Evolutionary conservation across 1,139 yeast species (phyloP), one percentile per base, ranked within the genome.

Genomic region (Pichia kudriavzevii): DNA sequence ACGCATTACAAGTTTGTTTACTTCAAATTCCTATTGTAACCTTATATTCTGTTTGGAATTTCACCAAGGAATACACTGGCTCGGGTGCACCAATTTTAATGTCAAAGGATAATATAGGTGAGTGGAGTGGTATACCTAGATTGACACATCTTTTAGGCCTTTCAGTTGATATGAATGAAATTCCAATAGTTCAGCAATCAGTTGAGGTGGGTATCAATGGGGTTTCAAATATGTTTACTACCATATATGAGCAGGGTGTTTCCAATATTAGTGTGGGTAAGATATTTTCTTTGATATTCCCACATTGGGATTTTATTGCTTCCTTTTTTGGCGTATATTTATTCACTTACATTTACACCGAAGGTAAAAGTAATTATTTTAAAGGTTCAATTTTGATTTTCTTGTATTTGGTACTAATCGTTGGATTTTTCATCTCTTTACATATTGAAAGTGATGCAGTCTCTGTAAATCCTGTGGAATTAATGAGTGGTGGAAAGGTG

Each of bases 341-440:
- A 56, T 88, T 87, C 64, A 83, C 95, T 0, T 91, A 93, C 58
- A 75, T 91, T 41, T 93, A 93, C 56, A 95, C 96, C 0, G 98
- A 91, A 55, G 99, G 98, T 2, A 88, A 88, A 54, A 81, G 94
- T 24, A 91, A 93, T 55, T 91, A 91, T 56, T 91, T 91, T 67
- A 91, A 91, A 58, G 98, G 99, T 2, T 80, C 91, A 13, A 85
- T 93, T 45, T 65, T 93, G 53, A 75, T 88, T 13, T 69, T 93
- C 50, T 69, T 85, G 21, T 91, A 91, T 55, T 53, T 75, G 16
- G 91, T 85, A 25, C 78, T 84, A 5, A 64, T 85, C 42, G 64
- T 75, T 35, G 98, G 98, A 1, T 88, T 88, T 56, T 87, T 77
- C 66, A 78, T 79, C 52, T 80, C 75, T 28, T 69, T 65, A 12